Conservation (phyloP, 768 basidiomycete genomes). For the Mycena polygramma region DNA sequence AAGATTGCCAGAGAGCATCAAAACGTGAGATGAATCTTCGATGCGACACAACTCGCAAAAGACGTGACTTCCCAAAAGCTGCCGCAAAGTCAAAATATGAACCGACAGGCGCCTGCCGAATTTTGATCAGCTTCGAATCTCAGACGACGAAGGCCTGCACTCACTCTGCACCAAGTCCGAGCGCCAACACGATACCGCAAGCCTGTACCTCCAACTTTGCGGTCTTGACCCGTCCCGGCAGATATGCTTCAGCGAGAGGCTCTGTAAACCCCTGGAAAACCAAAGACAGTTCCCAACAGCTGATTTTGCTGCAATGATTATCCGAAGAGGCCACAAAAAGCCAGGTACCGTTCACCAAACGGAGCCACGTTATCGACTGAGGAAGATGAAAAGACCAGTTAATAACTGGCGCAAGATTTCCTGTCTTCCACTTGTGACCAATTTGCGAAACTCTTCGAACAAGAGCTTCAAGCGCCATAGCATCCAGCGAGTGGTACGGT, state of each 20-base stretch:
- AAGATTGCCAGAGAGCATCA: conserved; percentile 22
- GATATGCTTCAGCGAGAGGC: conserved; percentile 29
- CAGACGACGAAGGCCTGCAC: neutral
- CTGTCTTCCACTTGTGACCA: neutral
- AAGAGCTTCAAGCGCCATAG: neutral
- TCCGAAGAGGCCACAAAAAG: conserved; percentile 35
- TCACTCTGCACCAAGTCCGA: conserved; percentile 22
- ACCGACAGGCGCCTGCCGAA: neutral
- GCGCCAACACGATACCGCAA: conserved; percentile 23
- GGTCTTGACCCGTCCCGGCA: conserved; percentile 24
- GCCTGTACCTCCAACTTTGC: conserved; percentile 24
- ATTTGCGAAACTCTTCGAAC: conserved; percentile 2
- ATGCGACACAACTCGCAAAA: conserved; percentile 23
- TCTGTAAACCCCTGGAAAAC: conserved; percentile 12
- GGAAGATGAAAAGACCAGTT: conserved; percentile 9
- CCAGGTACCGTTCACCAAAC: conserved; percentile 27
- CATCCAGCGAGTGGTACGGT: neutral
- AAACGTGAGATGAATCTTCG: conserved; percentile 20
- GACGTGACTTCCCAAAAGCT: neutral
- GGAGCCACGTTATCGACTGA: conserved; percentile 36
- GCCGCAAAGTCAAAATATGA: conserved; percentile 7
- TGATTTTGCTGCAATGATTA: conserved; percentile 19
- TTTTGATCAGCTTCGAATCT: neutral
- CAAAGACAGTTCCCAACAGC: conserved; percentile 30
- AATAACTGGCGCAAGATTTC: neutral